Conservation (phyloP, 164 flowering plant species). For the Sextonia rubra region DNA sequence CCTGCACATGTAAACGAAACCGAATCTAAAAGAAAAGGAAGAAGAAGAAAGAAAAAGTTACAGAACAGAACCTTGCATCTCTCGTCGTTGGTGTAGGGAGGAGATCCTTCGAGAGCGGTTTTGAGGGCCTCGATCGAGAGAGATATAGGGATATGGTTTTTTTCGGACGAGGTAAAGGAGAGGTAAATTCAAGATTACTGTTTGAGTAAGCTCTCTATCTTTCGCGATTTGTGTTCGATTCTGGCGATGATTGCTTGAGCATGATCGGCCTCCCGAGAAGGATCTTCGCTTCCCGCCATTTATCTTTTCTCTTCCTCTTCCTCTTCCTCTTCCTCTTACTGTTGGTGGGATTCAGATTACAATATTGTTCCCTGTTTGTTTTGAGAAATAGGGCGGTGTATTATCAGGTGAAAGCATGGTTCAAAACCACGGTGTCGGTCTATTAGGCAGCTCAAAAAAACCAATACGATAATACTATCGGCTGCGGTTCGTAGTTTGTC, state of each 20-base stretch:
- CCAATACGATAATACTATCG: too few species aligned
- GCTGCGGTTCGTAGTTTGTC: too few species aligned
- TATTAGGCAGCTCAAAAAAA: too few species aligned
- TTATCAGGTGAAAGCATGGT: too few species aligned
- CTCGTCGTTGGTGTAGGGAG: slow-evolving; percentile 74
- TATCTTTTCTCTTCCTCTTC: not conserved
- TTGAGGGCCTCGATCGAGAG: slow-evolving; percentile 77
- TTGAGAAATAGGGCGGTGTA: too few species aligned
- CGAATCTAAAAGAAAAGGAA: slow-evolving; percentile 1
- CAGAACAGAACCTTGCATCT: slow-evolving; percentile 67
- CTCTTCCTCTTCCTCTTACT: not conserved
- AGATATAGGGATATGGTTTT: not conserved
- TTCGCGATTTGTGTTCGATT: slow-evolving; percentile 87
- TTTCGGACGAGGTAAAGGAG: not conserved
- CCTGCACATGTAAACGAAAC: slow-evolving; percentile 32
- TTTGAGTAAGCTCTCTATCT: slow-evolving; percentile 91
- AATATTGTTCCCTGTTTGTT: too few species aligned
- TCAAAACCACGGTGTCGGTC: too few species aligned
- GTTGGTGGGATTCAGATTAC: too few species aligned
- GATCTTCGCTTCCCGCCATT: slow-evolving; percentile 34
- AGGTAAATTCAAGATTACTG: slow-evolving; percentile 33
- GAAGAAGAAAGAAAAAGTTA: not conserved
- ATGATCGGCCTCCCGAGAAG: slow-evolving; percentile 65
- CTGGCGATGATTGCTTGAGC: slow-evolving; percentile 80
- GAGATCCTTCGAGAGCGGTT: slow-evolving; percentile 92